Conservation (phyloP, 2,329 filamentous ascomycete species). For the Exophiala bonariae region DNA sequence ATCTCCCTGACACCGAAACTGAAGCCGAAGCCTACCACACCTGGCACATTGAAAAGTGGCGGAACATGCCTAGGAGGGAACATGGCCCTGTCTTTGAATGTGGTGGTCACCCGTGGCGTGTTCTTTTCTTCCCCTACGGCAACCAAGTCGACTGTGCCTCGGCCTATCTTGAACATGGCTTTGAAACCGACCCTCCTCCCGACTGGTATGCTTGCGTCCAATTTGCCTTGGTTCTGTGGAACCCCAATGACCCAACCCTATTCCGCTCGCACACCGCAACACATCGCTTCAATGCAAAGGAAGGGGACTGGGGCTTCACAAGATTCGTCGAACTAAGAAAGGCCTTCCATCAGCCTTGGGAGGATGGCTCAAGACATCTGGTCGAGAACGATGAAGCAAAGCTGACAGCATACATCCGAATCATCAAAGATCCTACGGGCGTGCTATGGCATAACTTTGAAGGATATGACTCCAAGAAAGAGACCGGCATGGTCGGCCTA, state of each 20-base stretch:
- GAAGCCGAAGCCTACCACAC: constrained; percentile 74
- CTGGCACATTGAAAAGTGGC: constrained; percentile 88
- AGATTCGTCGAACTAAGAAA: constrained; percentile 84
- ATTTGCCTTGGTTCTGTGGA: constrained; percentile 92
- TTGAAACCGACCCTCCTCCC: constrained; percentile 73
- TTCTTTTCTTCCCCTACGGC: constrained; percentile 91
- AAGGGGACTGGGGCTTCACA: constrained; percentile 99
- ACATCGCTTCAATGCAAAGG: constrained; percentile 93
- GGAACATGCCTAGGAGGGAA: constrained; percentile 71
- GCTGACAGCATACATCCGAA: constrained; percentile 48
- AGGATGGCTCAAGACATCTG: constrained; percentile 61
- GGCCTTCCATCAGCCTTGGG: constrained; percentile 78
- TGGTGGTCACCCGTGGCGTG: constrained; percentile 86
- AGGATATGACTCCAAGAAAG: constrained; percentile 95
- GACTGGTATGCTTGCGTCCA: constrained; percentile 97
- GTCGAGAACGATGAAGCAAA: constrained; percentile 49
- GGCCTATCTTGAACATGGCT: constrained; percentile 91
- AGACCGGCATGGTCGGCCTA: constrained; percentile 93
- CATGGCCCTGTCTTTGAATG: constrained; percentile 87
- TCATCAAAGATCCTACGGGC: constrained; percentile 50
- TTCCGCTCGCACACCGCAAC: constrained; percentile 77
- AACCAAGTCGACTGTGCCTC: constrained; percentile 94
- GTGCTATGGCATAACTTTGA: constrained; percentile 49
- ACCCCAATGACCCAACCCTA: constrained; percentile 85
- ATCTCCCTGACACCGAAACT: constrained; percentile 76